Evolutionary conservation across 2,329 filamentous ascomycete species (phyloP), one percentile per base, ranked within the genome.

Genomic region (Aureobasidium namibiae): DNA sequence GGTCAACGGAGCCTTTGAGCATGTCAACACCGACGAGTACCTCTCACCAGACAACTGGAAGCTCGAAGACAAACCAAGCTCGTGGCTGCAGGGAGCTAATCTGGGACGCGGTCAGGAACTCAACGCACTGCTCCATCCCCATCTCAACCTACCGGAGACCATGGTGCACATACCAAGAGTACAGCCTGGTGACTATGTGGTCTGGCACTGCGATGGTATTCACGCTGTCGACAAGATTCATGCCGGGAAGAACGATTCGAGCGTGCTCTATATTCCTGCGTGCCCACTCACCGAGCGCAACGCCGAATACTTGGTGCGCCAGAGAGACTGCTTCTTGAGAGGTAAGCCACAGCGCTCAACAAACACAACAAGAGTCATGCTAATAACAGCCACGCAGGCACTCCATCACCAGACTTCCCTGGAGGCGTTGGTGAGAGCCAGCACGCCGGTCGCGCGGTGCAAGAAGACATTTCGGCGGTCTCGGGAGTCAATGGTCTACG

Each of bases 221-320:
- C 90, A 95, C 68, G 82, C 89, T 0, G 90, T 95, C 0, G 90
- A 95, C 73, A 85, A 83, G 65, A 77, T 82, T 79, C 0, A 86
- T 86, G 0, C 82, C 80, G 0, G 86, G 85, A 31, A 44, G 41
- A 31, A 42, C 21, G 50, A 56, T 21, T 56, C 44, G 13, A 49
- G 39, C 6, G 56, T 61, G 10, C 52, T 62, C 59, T 95, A 95
- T 67, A 94, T 95, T 56, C 90, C 90, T 0, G 85, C 89, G 0
- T 91, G 88, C 48, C 90, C 90, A 0, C 78, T 89, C 18, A 94
- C 89, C 1, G 81, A 86, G 61, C 74, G 78, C 50, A 95, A 92
- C 65, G 83, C 86, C 0, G 73, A 80, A 16, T 92, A 90, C 68
- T 75, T 92, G 1, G 76, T 73, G 1, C 79, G 81, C 16, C 89